These are phyloP conservation scores for Thraustotheca clavata DNA, from an alignment of 352 stramenopile genomes.

Conservation along the genomic window DNA sequence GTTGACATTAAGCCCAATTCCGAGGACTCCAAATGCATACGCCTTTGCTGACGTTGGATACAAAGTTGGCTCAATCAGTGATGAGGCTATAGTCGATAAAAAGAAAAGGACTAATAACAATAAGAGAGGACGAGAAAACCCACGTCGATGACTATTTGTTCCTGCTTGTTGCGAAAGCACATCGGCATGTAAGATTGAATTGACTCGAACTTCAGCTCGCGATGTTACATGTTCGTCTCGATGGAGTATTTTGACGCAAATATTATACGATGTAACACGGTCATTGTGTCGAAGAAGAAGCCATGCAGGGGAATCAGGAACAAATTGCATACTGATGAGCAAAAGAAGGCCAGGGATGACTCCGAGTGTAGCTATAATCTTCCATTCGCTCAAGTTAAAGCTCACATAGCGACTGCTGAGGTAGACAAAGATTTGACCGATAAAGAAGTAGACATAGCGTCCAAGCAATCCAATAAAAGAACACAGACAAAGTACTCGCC, in stretches of 20 bases:
- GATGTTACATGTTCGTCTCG: slow-evolving; percentile 29
- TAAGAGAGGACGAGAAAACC: slow-evolving; percentile 59
- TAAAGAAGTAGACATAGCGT: slow-evolving; percentile 37
- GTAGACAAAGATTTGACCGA: slow-evolving; percentile 52
- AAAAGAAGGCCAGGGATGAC: slow-evolving; percentile 41
- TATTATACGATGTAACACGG: slow-evolving; percentile 46
- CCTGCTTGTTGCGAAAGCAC: slow-evolving; percentile 41
- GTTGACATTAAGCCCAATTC: slow-evolving; percentile 41
- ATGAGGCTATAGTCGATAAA: slow-evolving; percentile 37
- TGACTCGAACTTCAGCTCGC: slow-evolving; percentile 55
- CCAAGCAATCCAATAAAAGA: slow-evolving; percentile 41
- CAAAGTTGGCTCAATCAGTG: slow-evolving; percentile 47
- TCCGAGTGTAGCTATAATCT: slow-evolving; percentile 45
- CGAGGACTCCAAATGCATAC: slow-evolving; percentile 56
- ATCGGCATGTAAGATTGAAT: slow-evolving; percentile 64
- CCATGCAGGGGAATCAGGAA: slow-evolving; percentile 74
- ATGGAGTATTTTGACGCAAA: slow-evolving; percentile 46
- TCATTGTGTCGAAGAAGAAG: slow-evolving; percentile 66
- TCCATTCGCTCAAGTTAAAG: slow-evolving; percentile 81
- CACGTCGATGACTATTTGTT: slow-evolving; percentile 36
- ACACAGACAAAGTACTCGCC: slow-evolving; percentile 42
- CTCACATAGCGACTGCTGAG: slow-evolving; percentile 54
- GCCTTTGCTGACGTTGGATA: slow-evolving; percentile 30
- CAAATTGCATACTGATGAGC: slow-evolving; percentile 50
- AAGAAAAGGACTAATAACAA: slow-evolving; percentile 44